These are phyloP conservation scores for Arabis alpina DNA, from an alignment of 345 rosid genomes.

Conservation along the genomic window DNA sequence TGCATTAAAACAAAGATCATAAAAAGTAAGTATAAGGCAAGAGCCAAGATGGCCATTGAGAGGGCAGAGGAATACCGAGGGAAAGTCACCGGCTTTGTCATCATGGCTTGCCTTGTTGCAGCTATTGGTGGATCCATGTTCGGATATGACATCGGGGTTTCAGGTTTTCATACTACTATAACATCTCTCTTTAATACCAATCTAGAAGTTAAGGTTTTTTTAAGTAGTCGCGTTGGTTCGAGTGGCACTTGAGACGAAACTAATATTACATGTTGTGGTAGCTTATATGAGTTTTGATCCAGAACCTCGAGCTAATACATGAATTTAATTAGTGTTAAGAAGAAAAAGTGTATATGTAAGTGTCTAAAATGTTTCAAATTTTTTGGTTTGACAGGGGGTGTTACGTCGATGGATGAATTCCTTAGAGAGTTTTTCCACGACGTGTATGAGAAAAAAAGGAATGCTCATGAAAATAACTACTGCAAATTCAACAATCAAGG, in stretches of 20 bases:
- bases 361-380: no score
- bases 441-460: conserved; percentile 60
- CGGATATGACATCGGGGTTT: conserved; percentile 84
- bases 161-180: conserved; percentile 49
- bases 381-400: conserved; percentile 51
- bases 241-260: no score
- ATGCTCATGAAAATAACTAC: conserved; percentile 78
- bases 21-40: conserved; percentile 5
- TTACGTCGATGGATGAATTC: conserved; percentile 74
- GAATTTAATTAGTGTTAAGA: no score
- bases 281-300: no score
- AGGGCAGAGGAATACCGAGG: conserved; percentile 74
- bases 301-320: no score
- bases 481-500: conserved; percentile 81
- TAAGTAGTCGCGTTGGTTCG: no score
- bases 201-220: no score
- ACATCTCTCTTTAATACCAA: no score
- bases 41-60: conserved; percentile 50
- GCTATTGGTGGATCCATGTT: conserved; percentile 81
- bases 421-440: conserved; percentile 61
- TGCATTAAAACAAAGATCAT: background rate
- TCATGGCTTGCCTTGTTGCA: conserved; percentile 64
- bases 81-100: conserved; percentile 61
- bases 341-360: no score
- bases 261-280: no score